Conservation (phyloP, 2,329 filamentous ascomycete species). For the Fusarium oxysporum region DNA sequence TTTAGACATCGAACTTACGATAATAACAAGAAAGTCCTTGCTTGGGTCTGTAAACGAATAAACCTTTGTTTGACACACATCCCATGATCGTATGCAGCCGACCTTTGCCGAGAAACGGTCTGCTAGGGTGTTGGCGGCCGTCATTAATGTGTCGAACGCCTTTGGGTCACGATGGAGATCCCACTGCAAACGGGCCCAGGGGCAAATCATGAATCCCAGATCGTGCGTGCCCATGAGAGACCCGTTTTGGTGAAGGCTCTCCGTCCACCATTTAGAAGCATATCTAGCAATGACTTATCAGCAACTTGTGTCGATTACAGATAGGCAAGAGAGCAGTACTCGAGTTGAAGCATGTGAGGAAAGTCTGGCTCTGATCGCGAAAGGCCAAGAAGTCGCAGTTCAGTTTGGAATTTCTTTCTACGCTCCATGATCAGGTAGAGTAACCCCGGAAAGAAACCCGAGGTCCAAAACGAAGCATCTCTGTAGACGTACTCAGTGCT, state of each 20-base stretch:
- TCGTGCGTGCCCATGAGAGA: slow-evolving; percentile 53
- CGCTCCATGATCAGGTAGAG: not conserved
- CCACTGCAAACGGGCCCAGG: slow-evolving; percentile 54
- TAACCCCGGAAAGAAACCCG: not conserved
- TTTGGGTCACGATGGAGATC: slow-evolving; percentile 52
- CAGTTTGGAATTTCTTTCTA: not conserved
- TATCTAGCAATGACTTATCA: not conserved
- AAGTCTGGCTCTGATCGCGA: not conserved
- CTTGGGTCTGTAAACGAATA: slow-evolving; percentile 52
- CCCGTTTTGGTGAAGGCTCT: slow-evolving; percentile 50
- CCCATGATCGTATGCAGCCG: slow-evolving; percentile 57
- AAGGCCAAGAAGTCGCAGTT: not conserved
- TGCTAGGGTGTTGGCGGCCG: slow-evolving; percentile 52
- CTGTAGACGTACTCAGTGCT: not conserved
- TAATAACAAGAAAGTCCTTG: slow-evolving; percentile 55
- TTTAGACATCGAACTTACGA: slow-evolving; percentile 43
- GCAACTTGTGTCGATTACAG: accelerated
- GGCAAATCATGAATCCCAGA: slow-evolving; percentile 58
- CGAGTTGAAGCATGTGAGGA: not conserved
- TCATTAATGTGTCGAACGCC: slow-evolving; percentile 50
- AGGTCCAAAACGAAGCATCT: not conserved
- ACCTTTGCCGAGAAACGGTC: slow-evolving; percentile 51
- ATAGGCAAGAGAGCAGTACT: not conserved
- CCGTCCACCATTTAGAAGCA: slow-evolving; percentile 16
- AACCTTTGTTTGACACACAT: slow-evolving; percentile 54